A percentile compares a stretch with the other conserved stretches of the same genome.
These are phyloP conservation scores for Tricholoma furcatifolium DNA, from an alignment of 768 basidiomycete genomes.

Conservation along the genomic window DNA sequence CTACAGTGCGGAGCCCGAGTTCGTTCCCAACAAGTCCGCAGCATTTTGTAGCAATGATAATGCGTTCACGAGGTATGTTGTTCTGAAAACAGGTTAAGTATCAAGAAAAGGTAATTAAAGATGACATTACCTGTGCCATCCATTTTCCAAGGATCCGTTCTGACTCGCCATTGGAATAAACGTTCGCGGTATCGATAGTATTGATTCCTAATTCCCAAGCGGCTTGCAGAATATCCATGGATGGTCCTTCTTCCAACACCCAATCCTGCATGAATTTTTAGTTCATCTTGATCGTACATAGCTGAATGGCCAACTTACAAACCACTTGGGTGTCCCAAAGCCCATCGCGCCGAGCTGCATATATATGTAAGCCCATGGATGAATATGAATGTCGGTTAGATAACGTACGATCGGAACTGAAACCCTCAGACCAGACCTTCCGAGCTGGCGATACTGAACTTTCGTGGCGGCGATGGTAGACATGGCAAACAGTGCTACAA, in stretches of 20 bases:
- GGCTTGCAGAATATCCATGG: conserved; percentile 41
- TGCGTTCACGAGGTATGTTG: no score
- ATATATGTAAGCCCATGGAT: no score
- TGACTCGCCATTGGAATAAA: conserved; percentile 36
- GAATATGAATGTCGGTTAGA: no score
- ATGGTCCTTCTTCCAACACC: conserved; percentile 48
- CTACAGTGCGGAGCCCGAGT: not conserved
- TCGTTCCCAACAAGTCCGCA: conserved; percentile 7
- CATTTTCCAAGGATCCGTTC: conserved; percentile 43
- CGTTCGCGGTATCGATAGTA: conserved; percentile 38
- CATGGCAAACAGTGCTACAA: no score
- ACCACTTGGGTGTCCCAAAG: conserved; percentile 14
- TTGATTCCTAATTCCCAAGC: conserved; percentile 48
- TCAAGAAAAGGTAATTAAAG: not conserved
- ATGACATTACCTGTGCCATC: conserved; percentile 27
- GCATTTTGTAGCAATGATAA: conserved; percentile 16
- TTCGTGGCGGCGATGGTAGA: no score
- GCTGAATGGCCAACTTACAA: conserved; percentile 1
- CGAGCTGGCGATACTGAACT: no score
- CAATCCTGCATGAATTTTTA: conserved; percentile 30
- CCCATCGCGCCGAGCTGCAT: conserved; percentile 16
- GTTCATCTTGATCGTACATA: no score
- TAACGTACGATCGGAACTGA: no score
- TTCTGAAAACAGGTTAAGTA: conserved; percentile 14
- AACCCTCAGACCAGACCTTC: no score